These are phyloP conservation scores for Diaporthe vaccinii DNA, from an alignment of 2,329 filamentous ascomycete genomes.

Conservation along the genomic window DNA sequence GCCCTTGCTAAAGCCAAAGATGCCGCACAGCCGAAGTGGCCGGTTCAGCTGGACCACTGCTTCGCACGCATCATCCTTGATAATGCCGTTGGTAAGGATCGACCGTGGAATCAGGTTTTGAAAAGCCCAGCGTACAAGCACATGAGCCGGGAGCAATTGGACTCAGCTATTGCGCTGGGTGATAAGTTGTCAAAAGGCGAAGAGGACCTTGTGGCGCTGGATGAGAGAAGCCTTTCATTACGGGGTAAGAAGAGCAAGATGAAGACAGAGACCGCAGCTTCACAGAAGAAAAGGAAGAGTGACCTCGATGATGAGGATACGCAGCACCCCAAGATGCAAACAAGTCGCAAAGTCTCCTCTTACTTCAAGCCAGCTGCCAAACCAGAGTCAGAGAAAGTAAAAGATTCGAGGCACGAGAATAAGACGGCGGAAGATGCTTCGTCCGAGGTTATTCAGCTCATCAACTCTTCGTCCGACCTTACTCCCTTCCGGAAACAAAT, in stretches of 20 bases:
- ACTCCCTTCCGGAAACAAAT: neutral
- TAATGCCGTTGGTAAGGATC: slow-evolving; percentile 26
- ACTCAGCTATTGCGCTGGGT: slow-evolving; percentile 22
- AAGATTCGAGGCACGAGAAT: neutral
- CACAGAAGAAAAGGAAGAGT: slow-evolving; percentile 11
- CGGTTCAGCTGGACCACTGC: slow-evolving; percentile 35
- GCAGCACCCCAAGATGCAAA: neutral
- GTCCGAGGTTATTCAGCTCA: neutral
- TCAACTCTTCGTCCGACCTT: slow-evolving; percentile 10
- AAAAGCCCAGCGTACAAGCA: slow-evolving; percentile 37
- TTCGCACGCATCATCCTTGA: slow-evolving; percentile 36
- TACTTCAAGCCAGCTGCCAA: neutral
- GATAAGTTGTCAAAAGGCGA: slow-evolving; percentile 15
- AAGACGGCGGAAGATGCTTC: no score
- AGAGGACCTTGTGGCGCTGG: slow-evolving; percentile 21
- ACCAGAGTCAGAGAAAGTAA: neutral
- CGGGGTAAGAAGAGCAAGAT: slow-evolving; percentile 31
- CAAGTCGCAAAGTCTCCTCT: neutral
- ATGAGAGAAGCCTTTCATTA: slow-evolving; percentile 27
- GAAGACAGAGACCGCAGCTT: neutral
- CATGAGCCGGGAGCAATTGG: slow-evolving; percentile 30
- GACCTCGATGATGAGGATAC: neutral
- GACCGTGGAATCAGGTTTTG: slow-evolving; percentile 32
- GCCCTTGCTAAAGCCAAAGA: slow-evolving; percentile 30
- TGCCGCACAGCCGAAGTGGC: slow-evolving; percentile 32